phyloP scores from a whole-genome alignment of 371 early-diverging fungal genomes.

The Mortierella sp. region DNA sequence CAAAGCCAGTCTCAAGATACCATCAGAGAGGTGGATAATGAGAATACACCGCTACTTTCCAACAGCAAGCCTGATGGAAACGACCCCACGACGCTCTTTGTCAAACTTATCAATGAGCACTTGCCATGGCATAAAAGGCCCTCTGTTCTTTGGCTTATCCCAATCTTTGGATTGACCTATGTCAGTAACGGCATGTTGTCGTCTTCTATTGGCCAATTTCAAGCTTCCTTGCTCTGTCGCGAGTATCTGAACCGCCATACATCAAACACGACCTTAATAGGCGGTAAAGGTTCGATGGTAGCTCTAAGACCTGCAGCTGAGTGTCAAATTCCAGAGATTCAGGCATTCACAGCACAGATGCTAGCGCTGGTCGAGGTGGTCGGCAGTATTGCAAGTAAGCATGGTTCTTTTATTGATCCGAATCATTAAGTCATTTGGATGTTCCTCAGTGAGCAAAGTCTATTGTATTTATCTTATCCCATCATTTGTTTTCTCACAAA shows the following conservation, averaged over 20 bases:
- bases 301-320: conserved; percentile 11
- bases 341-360: conserved; percentile 43
- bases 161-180: conserved; percentile 30
- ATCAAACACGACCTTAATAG: conserved; percentile 14
- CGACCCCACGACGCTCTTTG: conserved; percentile 31
- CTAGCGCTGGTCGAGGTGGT: conserved; percentile 39
- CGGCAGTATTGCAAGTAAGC: conserved; percentile 40
- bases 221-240: conserved; percentile 41
- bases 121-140: conserved; percentile 49
- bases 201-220: conserved; percentile 40
- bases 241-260: conserved; percentile 40
- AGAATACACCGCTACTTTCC: conserved; percentile 14
- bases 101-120: conserved; percentile 23
- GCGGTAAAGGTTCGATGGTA: neutral
- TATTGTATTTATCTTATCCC: conserved; percentile 3
- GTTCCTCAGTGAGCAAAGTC: too few species aligned
- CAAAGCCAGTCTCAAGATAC: conserved; percentile 26
- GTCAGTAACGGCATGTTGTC: conserved; percentile 35
- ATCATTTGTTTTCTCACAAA: neutral
- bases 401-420: neutral
- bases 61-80: neutral
- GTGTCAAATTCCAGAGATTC: conserved; percentile 35
- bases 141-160: conserved; percentile 33
- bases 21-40: conserved; percentile 15
- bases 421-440: too few species aligned